Percentiles rank a stretch among this genome's conserved stretches.
phyloP scores from a whole-genome alignment of 768 basidiomycete genomes.

The Termitomyces eurrhizus region DNA sequence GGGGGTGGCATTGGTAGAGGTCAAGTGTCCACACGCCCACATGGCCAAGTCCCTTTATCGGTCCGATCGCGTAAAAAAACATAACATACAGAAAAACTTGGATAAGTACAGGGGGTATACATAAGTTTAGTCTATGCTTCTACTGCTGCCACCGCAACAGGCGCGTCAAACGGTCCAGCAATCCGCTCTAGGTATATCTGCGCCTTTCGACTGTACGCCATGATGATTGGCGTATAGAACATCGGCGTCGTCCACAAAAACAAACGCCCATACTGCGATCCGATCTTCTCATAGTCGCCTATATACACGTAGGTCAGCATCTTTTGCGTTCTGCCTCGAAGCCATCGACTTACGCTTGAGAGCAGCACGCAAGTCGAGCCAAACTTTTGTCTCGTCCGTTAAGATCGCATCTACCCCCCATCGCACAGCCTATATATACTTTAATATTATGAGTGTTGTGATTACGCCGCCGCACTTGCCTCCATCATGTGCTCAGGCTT shows the following conservation, averaged over 20 bases:
- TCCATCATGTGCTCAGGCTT: constrained; percentile 86
- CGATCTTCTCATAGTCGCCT: constrained; percentile 68
- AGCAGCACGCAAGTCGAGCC: constrained; percentile 59
- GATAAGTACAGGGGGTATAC: neutral
- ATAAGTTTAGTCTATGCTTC: neutral
- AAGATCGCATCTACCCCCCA: constrained; percentile 80
- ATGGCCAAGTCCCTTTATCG: constrained; percentile 10
- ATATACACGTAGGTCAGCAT: constrained; percentile 5
- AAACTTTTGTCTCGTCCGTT: constrained; percentile 68
- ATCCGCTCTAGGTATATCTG: constrained; percentile 40
- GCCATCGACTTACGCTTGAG: constrained; percentile 44
- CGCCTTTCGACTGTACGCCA: constrained; percentile 22
- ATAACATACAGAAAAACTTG: neutral
- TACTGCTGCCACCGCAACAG: constrained; percentile 5
- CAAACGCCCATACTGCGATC: constrained; percentile 56
- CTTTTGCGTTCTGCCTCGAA: neutral
- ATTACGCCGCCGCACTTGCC: constrained; percentile 35
- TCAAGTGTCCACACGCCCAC: constrained; percentile 21
- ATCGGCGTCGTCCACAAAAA: constrained; percentile 71
- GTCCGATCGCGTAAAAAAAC: neutral
- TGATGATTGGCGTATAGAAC: constrained; percentile 53
- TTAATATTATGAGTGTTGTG: neutral
- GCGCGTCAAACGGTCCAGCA: constrained; percentile 51
- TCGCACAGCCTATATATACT: constrained; percentile 56
- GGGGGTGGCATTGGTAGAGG: constrained; percentile 2